Base-by-base conservation (phyloP, 805 yeast genomes). In the Tetrapisispora namnaoensis region DNA sequence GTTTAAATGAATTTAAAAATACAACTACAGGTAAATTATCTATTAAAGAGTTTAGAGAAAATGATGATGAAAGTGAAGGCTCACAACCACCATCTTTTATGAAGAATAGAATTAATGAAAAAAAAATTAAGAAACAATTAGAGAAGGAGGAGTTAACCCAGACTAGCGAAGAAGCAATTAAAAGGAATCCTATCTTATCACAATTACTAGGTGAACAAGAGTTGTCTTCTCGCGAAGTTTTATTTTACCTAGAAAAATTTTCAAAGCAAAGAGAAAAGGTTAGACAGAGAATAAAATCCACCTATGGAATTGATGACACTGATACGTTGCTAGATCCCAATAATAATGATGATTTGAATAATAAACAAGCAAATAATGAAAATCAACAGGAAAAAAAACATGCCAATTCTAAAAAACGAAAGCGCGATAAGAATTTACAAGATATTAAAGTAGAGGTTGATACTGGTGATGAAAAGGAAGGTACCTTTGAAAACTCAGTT, bases 51-150 rank as follows among this genome's bases (percentile, higher is more conserved):
- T 91, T 93, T 61, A 74, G 98, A 57, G 76, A 71, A 20, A 70
- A 75, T 1, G 42, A 52, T 1, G 30, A 45, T 11, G 41, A 46
- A 13, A 61, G 74, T 55, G 61, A 71, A 11, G 50, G 51, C 3
- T 74, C 87, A 0, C 74, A 81, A 45, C 99, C 99, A 1, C 99
- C 99, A 0, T 81, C 96, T 0, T 89, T 77, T 60, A 70, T 70
- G 22, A 77, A 74, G 50, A 86, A 84, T 59, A 72, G 91, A 40
- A 68, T 67, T 30, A 70, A 70, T 32, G 86, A 79, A 55, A 57
- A 66, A 52, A 66, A 66, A 51, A 51, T 74, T 16, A 69, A 70
- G 43, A 68, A 65, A 35, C 59, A 65, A 44, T 51, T 71, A 30
- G 51, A 54, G 4, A 55, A 53, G 20, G 58, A 55, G 30, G 66